phyloP scores from a whole-genome alignment of 2,329 filamentous ascomycete species.

The Blastomyces silverae region DNA sequence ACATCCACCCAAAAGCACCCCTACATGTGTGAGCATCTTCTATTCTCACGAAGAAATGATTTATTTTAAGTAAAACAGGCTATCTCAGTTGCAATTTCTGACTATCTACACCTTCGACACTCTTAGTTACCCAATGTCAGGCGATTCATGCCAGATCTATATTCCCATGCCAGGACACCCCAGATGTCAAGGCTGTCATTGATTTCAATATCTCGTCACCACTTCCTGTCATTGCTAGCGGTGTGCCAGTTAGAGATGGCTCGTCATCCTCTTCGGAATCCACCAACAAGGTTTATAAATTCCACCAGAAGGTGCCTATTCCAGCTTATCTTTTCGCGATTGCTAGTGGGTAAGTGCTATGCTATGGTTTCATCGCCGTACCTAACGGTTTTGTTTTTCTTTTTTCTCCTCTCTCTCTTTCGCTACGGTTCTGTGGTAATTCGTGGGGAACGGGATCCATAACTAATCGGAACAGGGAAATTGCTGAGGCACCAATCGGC shows the following conservation, averaged over 20 bases:
- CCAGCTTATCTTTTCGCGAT: slow-evolving; percentile 93
- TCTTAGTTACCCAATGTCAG: slow-evolving; percentile 78
- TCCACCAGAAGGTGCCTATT: slow-evolving; percentile 86
- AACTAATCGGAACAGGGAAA: slow-evolving; percentile 54
- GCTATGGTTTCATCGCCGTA: neutral
- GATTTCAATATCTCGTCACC: slow-evolving; percentile 81
- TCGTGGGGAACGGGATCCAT: neutral
- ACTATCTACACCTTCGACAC: slow-evolving; percentile 5
- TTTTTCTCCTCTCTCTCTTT: neutral
- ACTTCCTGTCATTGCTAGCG: slow-evolving; percentile 85
- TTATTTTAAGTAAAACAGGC: neutral
- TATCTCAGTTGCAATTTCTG: slow-evolving; percentile 8
- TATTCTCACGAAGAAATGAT: neutral
- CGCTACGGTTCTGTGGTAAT: neutral
- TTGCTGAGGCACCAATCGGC: slow-evolving; percentile 78
- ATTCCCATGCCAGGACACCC: slow-evolving; percentile 95
- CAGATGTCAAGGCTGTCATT: slow-evolving; percentile 93
- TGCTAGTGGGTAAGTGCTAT: slow-evolving; percentile 51
- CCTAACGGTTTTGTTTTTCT: neutral
- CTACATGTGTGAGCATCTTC: slow-evolving; percentile 63
- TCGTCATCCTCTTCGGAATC: slow-evolving; percentile 49
- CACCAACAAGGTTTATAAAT: slow-evolving; percentile 63
- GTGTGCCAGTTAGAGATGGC: slow-evolving; percentile 54
- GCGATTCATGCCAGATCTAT: slow-evolving; percentile 90
- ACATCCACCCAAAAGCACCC: slow-evolving; percentile 93